phyloP scores from a whole-genome alignment of 139 green algal genomes.

The Edaphochlamys debaryana region DNA sequence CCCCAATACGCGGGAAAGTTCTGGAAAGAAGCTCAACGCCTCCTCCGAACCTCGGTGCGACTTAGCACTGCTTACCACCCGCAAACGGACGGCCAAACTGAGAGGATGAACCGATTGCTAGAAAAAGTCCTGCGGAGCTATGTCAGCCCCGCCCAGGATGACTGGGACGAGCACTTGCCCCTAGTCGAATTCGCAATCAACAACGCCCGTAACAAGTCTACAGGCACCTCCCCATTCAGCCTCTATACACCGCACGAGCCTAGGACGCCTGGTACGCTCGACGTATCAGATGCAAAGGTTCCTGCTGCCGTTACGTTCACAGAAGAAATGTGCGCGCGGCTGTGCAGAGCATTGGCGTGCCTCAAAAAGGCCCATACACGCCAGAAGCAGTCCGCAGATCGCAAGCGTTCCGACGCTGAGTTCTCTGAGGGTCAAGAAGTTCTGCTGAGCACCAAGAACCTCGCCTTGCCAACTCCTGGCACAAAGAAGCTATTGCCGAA shows the following conservation, averaged over 20 bases:
- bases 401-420: too few relatives aligned
- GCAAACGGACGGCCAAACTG: conserved; percentile 70
- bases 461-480: conserved; percentile 20
- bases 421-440: too few relatives aligned
- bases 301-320: not conserved
- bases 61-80: conserved; percentile 40
- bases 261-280: not conserved
- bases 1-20: conserved; percentile 48
- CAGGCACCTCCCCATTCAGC: conserved; percentile 50
- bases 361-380: conserved; percentile 38
- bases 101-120: conserved; percentile 65
- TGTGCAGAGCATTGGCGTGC: not conserved
- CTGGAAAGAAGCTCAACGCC: not conserved
- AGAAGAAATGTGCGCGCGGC: not conserved
- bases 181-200: conserved; percentile 70
- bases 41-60: not conserved
- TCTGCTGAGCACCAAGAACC: conserved; percentile 43
- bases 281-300: not conserved
- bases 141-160: conserved; percentile 31
- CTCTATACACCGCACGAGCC: conserved; percentile 36
- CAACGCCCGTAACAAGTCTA: conserved; percentile 24
- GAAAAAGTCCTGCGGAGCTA: conserved; percentile 68
- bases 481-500: conserved; percentile 48
- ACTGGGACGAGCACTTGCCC: conserved; percentile 64
- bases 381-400: conserved; percentile 26